Percentiles rank a stretch among this genome's conserved stretches.
Evolutionary conservation across 2,329 filamentous ascomycete species (phyloP).

Genomic region (Nannizzia gypsea): DNA sequence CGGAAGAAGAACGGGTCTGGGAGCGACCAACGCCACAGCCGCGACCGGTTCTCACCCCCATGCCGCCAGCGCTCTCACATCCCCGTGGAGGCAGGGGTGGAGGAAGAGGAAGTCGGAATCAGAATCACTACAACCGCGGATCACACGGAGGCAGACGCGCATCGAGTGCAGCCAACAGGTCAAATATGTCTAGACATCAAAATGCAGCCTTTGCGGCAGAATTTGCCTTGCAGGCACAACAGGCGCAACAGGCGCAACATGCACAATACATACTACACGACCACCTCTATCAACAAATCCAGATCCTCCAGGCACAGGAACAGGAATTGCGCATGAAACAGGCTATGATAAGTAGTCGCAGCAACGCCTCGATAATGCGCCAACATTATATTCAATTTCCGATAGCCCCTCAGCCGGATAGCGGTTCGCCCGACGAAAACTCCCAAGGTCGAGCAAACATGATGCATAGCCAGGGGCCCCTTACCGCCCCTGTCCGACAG

Average conservation of each 20-base stretch:
- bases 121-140: slow-evolving; percentile 37
- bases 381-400: slow-evolving; percentile 32
- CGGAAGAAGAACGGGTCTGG: slow-evolving; percentile 56
- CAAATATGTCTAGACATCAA: slow-evolving; percentile 28
- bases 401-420: slow-evolving; percentile 27
- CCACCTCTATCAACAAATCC: slow-evolving; percentile 39
- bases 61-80: slow-evolving; percentile 25
- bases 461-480: slow-evolving; percentile 26
- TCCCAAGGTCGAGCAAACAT: slow-evolving; percentile 27
- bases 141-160: slow-evolving; percentile 40
- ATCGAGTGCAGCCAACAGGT: slow-evolving; percentile 43
- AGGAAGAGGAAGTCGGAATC: slow-evolving; percentile 41
- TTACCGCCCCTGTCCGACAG: slow-evolving; percentile 23
- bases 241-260: slow-evolving; percentile 30
- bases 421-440: slow-evolving; percentile 25
- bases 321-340: slow-evolving; percentile 39
- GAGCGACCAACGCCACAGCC: slow-evolving; percentile 47
- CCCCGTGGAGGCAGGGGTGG: slow-evolving; percentile 39
- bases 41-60: slow-evolving; percentile 40
- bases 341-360: slow-evolving; percentile 30
- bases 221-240: slow-evolving; percentile 19
- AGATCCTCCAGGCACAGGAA: slow-evolving; percentile 40
- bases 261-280: slow-evolving; percentile 39
- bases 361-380: slow-evolving; percentile 30
- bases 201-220: slow-evolving; percentile 29